These are phyloP conservation scores for Xerophyta viscosa DNA, from an alignment of 106 monocot species.

Conservation along the genomic window DNA sequence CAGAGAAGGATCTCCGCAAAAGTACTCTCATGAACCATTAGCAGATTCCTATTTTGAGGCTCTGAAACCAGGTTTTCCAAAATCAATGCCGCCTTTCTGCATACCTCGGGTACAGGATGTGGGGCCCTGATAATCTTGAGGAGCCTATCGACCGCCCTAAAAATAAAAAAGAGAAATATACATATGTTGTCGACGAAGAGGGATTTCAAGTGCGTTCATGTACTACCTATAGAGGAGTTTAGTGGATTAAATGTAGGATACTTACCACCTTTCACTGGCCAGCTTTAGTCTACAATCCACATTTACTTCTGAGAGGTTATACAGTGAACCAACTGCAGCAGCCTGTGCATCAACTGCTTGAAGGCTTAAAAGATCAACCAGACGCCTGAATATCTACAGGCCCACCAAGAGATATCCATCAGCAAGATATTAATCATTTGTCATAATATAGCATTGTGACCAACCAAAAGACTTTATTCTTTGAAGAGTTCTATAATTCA, in stretches of 20 bases:
- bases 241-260: background rate
- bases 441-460: no score
- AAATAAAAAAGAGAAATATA: background rate
- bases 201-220: no score
- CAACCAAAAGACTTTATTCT: no score
- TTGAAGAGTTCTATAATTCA: no score
- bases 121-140: slow-evolving; percentile 68
- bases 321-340: slow-evolving; percentile 86
- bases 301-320: slow-evolving; percentile 92
- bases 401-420: no score
- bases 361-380: slow-evolving; percentile 84
- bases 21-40: slow-evolving; percentile 69
- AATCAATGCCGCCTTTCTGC: slow-evolving; percentile 77
- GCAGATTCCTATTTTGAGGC: slow-evolving; percentile 70
- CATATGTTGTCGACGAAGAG: no score
- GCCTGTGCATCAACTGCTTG: slow-evolving; percentile 78
- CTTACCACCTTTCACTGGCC: slow-evolving; percentile 88
- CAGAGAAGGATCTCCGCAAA: slow-evolving; percentile 79
- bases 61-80: slow-evolving; percentile 88
- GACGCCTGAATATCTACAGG: slow-evolving; percentile 66
- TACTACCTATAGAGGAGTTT: no score
- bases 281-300: slow-evolving; percentile 89
- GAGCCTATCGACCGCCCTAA: slow-evolving; percentile 93
- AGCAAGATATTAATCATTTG: no score
- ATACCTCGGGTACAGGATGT: slow-evolving; percentile 88